A percentile compares a stretch with the other conserved stretches of the same genome.
Evolutionary conservation across 2,329 filamentous ascomycete species (phyloP).

Genomic region (Talaromyces sp.): DNA sequence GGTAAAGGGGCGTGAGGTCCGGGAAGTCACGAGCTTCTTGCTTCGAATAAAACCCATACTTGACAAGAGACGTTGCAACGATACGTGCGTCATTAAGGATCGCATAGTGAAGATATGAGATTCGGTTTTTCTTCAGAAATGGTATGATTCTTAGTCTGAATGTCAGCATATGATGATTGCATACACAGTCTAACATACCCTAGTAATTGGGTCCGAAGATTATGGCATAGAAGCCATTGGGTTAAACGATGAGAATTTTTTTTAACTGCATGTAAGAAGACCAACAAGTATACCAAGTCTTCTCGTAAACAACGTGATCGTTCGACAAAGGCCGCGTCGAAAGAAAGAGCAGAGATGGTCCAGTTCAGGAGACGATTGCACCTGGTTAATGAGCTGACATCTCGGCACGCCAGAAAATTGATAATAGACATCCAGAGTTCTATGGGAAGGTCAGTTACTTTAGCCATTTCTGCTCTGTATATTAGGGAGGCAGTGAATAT

Average conservation of each 20-base stretch:
- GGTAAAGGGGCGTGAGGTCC: no score
- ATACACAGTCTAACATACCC: background rate
- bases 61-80: background rate
- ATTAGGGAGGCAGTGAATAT: background rate
- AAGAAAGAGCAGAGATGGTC: background rate
- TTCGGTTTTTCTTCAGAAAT: background rate
- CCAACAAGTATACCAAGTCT: slow-evolving; percentile 1
- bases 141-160: background rate
- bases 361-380: background rate
- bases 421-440: background rate
- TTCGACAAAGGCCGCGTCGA: background rate
- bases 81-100: background rate
- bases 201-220: background rate
- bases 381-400: background rate
- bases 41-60: background rate
- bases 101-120: background rate
- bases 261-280: slow-evolving; percentile 1
- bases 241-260: background rate
- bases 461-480: background rate
- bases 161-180: background rate
- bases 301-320: background rate
- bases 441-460: background rate
- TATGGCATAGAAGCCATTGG: background rate
- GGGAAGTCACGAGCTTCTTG: no score
- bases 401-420: background rate